phyloP scores from a whole-genome alignment of 495 filamentous ascomycete species.

The Penicillium desertorum region DNA sequence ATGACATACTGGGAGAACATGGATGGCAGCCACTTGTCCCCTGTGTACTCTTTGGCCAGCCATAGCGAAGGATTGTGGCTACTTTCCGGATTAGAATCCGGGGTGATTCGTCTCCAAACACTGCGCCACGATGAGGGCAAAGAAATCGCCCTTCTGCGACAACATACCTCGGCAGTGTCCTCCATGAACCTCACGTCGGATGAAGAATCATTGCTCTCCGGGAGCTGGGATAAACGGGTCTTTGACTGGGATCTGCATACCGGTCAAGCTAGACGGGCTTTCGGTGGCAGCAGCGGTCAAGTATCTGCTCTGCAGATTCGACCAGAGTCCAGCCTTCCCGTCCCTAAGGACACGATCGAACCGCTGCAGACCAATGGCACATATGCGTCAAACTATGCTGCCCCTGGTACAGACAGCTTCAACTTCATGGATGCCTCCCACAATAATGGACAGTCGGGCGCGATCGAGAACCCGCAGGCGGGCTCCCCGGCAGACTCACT shows the following conservation, averaged over 20 bases:
- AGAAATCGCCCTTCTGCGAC: slow-evolving; percentile 72
- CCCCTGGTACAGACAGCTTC: slow-evolving; percentile 43
- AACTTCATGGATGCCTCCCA: slow-evolving; percentile 49
- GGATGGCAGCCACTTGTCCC: slow-evolving; percentile 62
- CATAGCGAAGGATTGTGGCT: slow-evolving; percentile 91
- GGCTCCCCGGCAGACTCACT: slow-evolving; percentile 71
- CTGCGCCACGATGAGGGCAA: slow-evolving; percentile 96
- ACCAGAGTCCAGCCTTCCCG: slow-evolving; percentile 69
- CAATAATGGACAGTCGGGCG: slow-evolving; percentile 38
- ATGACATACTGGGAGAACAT: slow-evolving; percentile 96
- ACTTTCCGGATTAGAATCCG: slow-evolving; percentile 83
- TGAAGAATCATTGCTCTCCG: slow-evolving; percentile 84
- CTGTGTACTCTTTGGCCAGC: slow-evolving; percentile 90
- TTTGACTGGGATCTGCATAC: slow-evolving; percentile 95
- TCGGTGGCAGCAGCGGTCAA: slow-evolving; percentile 74
- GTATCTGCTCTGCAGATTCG: slow-evolving; percentile 85
- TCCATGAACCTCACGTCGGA: slow-evolving; percentile 79
- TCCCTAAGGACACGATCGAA: slow-evolving; percentile 70
- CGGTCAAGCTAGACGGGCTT: slow-evolving; percentile 71
- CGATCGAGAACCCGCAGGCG: slow-evolving; percentile 43
- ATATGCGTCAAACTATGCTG: slow-evolving; percentile 58
- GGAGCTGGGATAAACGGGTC: slow-evolving; percentile 93
- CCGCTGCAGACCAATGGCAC: slow-evolving; percentile 59
- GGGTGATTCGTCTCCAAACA: slow-evolving; percentile 88
- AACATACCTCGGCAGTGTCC: slow-evolving; percentile 90